Conservation (phyloP, 2,329 filamentous ascomycete genomes). For the Colletotrichum kahawae region DNA sequence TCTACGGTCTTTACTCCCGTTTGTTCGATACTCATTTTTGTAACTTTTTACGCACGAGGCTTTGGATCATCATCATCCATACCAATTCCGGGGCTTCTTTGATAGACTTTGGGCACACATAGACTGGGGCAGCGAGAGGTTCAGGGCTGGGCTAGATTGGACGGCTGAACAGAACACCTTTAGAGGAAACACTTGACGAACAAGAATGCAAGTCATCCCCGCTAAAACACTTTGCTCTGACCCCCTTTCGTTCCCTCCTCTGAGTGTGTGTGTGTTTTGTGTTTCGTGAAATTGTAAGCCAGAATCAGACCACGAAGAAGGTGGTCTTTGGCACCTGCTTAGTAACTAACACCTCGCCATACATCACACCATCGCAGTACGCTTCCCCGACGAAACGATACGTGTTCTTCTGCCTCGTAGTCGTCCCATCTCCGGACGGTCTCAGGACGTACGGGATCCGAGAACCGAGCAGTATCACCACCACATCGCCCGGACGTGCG, state of each 20-base stretch:
- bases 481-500: conserved; percentile 9
- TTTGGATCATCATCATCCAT: neutral
- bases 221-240: neutral
- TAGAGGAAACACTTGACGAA: conserved; percentile 1
- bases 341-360: conserved; percentile 15
- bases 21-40: neutral
- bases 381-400: conserved; percentile 13
- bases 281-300: neutral
- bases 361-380: conserved; percentile 17
- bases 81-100: neutral
- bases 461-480: conserved; percentile 14
- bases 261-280: neutral
- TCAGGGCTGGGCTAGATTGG: neutral
- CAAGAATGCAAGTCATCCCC: neutral
- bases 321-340: neutral
- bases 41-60: neutral
- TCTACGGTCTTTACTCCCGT: neutral
- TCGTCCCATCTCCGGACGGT: conserved; percentile 15
- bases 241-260: neutral
- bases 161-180: conserved; percentile 1
- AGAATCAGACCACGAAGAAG: neutral
- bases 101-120: conserved; percentile 8
- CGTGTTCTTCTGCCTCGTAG: neutral
- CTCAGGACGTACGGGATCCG: conserved; percentile 21
- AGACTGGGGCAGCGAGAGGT: neutral